These are phyloP conservation scores for Kockovaella imperatae DNA, from an alignment of 768 basidiomycete genomes.

Conservation along the genomic window DNA sequence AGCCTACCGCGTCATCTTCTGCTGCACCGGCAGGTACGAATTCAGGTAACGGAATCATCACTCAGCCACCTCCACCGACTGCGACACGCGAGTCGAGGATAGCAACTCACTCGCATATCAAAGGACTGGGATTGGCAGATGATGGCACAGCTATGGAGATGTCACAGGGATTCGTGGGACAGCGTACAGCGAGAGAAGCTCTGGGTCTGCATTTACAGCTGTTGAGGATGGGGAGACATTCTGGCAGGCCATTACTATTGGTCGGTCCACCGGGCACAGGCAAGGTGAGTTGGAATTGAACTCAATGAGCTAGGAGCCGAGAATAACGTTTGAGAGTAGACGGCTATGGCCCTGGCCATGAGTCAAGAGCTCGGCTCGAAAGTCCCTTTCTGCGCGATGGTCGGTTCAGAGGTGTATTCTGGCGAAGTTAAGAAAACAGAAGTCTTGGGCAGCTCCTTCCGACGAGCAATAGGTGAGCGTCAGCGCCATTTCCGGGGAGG, in stretches of 20 bases:
- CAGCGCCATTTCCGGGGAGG: not conserved
- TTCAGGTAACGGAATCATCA: conserved; percentile 33
- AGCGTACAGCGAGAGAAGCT: conserved; percentile 72
- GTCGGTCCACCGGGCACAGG: conserved; percentile 96
- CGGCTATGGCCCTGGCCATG: conserved; percentile 88
- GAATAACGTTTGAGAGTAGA: conserved; percentile 44
- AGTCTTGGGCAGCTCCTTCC: conserved; percentile 86
- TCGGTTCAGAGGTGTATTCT: conserved; percentile 92
- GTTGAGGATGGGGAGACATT: conserved; percentile 45
- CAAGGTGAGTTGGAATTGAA: conserved; percentile 49
- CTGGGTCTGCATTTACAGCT: conserved; percentile 40
- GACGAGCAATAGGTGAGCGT: conserved; percentile 77
- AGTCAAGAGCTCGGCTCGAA: conserved; percentile 89
- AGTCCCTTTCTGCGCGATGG: conserved; percentile 98
- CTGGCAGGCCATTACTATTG: conserved; percentile 81
- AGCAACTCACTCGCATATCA: conserved; percentile 82
- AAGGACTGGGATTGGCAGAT: conserved; percentile 78
- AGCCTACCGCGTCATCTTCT: too few relatives aligned
- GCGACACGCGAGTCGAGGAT: conserved; percentile 38
- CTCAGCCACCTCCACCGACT: conserved; percentile 37
- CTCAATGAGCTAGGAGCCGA: not conserved
- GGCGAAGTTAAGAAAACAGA: conserved; percentile 99
- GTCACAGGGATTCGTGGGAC: conserved; percentile 82
- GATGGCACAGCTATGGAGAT: conserved; percentile 71
- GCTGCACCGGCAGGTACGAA: too few relatives aligned